Base-by-base conservation (phyloP, 1,139 yeast species). In the Yamadazyma conglobata region DNA sequence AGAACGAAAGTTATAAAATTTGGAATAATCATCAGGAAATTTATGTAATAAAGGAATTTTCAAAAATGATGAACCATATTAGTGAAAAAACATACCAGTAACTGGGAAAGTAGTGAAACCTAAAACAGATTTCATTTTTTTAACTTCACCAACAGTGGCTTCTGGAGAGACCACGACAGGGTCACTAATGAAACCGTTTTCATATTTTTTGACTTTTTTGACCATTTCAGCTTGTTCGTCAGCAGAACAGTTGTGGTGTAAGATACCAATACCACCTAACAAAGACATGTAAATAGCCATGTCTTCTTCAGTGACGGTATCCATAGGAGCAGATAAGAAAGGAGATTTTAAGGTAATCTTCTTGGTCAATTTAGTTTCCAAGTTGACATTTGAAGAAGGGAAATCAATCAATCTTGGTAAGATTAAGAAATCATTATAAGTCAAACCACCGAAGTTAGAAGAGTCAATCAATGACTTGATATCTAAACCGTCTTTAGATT, bases 221-320 rank as follows among this genome's bases (percentile, higher is more conserved):
- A 91, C 98, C 98, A 91, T 91, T 47, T 79, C 96, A 40, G 98
- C 98, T 70, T 91, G 99, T 60, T 88, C 97, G 31, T 91, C 97
- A 40, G 95, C 74, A 38, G 95, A 61, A 69, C 96, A 89, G 74
- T 91, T 91, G 73, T 91, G 97, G 64, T 91, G 99, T 50, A 91
- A 81, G 54, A 93, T 86, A 77, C 99, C 99, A 60, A 91, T 88
- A 64, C 99, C 99, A 59, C 99, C 99, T 50, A 89, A 77, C 48
- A 91, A 77, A 48, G 99, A 97, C 96, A 91, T 89, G 67, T 88
- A 81, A 51, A 93, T 91, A 46, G 99, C 98, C 99, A 91, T 91
- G 40, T 80, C 84, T 42, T 88, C 71, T 70, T 91, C 99, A 37
- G 99, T 93, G 43, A 91, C 98, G 32, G 98, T 91, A 65, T 91